Conservation (phyloP, 805 yeast genomes). For the Saturnispora quitensis region DNA sequence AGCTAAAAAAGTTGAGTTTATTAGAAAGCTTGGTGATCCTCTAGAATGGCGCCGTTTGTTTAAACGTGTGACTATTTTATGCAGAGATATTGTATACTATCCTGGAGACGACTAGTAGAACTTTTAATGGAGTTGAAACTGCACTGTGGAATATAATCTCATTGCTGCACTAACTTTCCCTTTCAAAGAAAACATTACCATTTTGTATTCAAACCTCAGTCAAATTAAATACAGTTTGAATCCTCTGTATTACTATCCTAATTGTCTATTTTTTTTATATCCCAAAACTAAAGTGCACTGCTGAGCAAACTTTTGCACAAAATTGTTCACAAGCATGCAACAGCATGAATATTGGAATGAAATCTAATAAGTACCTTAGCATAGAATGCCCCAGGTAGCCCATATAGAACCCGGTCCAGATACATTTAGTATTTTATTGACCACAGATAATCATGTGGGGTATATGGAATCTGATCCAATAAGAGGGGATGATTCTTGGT, state of each 20-base stretch:
- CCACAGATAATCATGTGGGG: slow-evolving; percentile 97
- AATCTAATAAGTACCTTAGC: background rate
- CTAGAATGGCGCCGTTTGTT: slow-evolving; percentile 66
- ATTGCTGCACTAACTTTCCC: too few relatives aligned
- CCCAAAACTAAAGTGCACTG: background rate
- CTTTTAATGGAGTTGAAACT: too few relatives aligned
- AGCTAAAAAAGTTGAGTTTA: slow-evolving; percentile 43
- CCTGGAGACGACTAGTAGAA: slow-evolving; percentile 3
- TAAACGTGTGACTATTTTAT: slow-evolving; percentile 45
- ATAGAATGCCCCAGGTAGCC: slow-evolving; percentile 32
- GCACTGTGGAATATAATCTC: too few relatives aligned
- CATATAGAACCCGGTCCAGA: slow-evolving; percentile 43
- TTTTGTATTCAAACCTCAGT: too few relatives aligned
- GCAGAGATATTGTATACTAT: slow-evolving; percentile 44
- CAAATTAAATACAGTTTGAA: too few relatives aligned
- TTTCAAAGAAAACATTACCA: too few relatives aligned
- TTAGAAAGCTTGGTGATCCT: slow-evolving; percentile 56
- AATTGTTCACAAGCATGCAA: background rate
- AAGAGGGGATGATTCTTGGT: slow-evolving; percentile 84
- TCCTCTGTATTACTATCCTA: too few relatives aligned
- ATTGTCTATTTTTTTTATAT: too few relatives aligned
- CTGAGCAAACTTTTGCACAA: background rate
- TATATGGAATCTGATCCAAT: slow-evolving; percentile 84
- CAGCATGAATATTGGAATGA: background rate
- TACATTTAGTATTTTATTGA: slow-evolving; percentile 68